Base-by-base conservation (phyloP, 768 basidiomycete genomes). In the Amyloporia xantha region DNA sequence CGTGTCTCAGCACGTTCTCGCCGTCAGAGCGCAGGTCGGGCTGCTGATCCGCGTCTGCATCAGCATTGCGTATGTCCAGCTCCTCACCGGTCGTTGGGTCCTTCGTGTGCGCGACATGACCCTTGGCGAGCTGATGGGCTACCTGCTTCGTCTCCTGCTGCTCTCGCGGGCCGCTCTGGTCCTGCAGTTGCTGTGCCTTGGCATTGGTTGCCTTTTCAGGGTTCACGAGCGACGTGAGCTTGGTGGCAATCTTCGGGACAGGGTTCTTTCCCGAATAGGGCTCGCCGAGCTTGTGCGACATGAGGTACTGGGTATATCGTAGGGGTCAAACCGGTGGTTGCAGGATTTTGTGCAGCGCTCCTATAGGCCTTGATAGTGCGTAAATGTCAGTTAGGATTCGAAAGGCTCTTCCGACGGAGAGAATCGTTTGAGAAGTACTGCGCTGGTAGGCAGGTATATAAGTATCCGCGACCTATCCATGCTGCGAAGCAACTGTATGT, bases 1-100 rank as follows among this genome's bases (percentile, higher is more conserved):
- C 51, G 15, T 53, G 57, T 7, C 59, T 57, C 41, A 67, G 33
- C 17, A 66, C 60, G 47, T 67, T 67, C 39, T 62, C 51, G 15
- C 64, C 64, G 30, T 50, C 54, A 6, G 52, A 52, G 36, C 47
- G 26, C 19, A 51, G 38, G 30, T 63, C 56, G 5, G 51, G 51
- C 5, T 63, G 63, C 44, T 64, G 60, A 21, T 59, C 59, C 1
- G 73, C 71, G 35, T 61, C 59, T 1, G 73, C 71, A 28, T 61
- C 59, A 2, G 73, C 72, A 58, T 77, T 75, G 52, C 71, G 71
- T 52, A 75, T 74, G 41, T 72, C 68, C 47, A 76, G 67, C 47
- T 75, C 71, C 37, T 66, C 66, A 5, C 75, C 76, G 4, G 76
- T 78, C 21, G 68, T 67, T 1, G 77, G 77, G 53, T 78, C 76